Evolutionary conservation across 345 rosid species (phyloP), one percentile per base, ranked within the genome.

Genomic region (Citrus reticulata): DNA sequence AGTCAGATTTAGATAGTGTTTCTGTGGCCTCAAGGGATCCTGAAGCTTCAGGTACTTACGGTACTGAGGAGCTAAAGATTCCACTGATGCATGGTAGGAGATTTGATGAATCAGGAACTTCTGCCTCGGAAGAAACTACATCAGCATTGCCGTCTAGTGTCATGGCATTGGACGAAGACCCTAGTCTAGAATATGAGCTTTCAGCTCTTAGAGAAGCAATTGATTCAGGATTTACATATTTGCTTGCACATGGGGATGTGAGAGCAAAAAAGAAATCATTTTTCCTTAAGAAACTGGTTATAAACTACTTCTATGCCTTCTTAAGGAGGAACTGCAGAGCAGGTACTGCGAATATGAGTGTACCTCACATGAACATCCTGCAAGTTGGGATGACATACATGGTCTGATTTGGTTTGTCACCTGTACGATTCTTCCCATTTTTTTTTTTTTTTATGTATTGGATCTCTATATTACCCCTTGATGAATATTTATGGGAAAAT

Each of bases 261-360:
- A 87, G 97, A 78, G 98, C 97, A 1, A 94, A 88, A 89, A 96
- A 96, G 79, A 86, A 91, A 3, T 94, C 99, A 0, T 35, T 90
- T 57, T 96, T 94, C 77, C 20, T 94, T 58, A 96, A 96, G 95
- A 96, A 96, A 81, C 93, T 96, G 29, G 93, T 89, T 37, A 91
- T 94, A 46, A 96, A 94, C 84, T 96, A 96, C 92, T 88, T 92
- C n/a, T 94, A 96, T 66, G 91, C 91, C 20, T 94, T 94, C 84
- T 62, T 94, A 63, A 86, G 97, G 85, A 90, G 86, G 67, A 94
- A 96, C 68, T 94, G 99, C 81, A 91, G 98, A 86, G 95, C 89
- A 22, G 93, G 95, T 14, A 88, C 97, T 6, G 98, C 97, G 0
- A 92, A 87, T 65, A 71, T 91, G 86, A 90, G 91, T 40, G 97